Percentiles rank a stretch among this genome's conserved stretches.
These are phyloP conservation scores for Talaromyces rugulosus DNA, from an alignment of 2,329 filamentous ascomycete genomes.

Conservation along the genomic window DNA sequence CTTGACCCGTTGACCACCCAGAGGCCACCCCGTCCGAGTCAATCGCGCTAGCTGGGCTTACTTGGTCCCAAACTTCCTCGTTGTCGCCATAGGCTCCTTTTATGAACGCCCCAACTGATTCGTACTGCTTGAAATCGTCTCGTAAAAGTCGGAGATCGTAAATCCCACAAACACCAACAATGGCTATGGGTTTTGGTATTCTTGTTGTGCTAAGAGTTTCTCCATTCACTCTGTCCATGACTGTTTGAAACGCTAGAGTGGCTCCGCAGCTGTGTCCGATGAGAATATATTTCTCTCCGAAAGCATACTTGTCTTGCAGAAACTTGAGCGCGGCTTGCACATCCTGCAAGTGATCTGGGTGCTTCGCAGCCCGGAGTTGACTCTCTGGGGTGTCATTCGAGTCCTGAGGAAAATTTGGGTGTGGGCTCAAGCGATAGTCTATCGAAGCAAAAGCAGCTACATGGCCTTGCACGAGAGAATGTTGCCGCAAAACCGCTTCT, in stretches of 20 bases:
- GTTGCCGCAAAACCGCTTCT: conserved; percentile 26
- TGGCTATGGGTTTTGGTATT: conserved; percentile 29
- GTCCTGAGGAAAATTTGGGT: conserved; percentile 38
- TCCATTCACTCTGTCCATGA: conserved; percentile 28
- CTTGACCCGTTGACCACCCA: conserved; percentile 30
- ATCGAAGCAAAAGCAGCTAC: conserved; percentile 43
- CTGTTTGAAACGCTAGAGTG: conserved; percentile 42
- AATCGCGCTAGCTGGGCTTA: conserved; percentile 34
- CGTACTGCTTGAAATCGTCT: conserved; percentile 26
- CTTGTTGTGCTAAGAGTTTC: conserved; percentile 11
- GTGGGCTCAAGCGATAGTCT: conserved; percentile 43
- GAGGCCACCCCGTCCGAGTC: conserved; percentile 26
- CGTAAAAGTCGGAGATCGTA: conserved; percentile 39
- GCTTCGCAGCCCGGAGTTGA: conserved; percentile 33
- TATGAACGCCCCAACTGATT: conserved; percentile 36
- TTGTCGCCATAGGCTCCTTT: conserved; percentile 40
- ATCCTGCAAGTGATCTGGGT: conserved; percentile 44
- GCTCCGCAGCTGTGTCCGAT: conserved; percentile 46
- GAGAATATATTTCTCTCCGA: conserved; percentile 39
- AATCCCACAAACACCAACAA: conserved; percentile 42
- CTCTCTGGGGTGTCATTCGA: conserved; percentile 19
- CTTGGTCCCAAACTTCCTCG: conserved; percentile 33
- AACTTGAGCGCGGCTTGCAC: conserved; percentile 37
- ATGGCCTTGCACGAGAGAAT: conserved; percentile 16
- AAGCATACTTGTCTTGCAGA: conserved; percentile 37